Percentiles rank a stretch among this genome's conserved stretches.
Conservation (phyloP, 129 eudicot genomes). For the Pseudognaphalium luteoalbum region DNA sequence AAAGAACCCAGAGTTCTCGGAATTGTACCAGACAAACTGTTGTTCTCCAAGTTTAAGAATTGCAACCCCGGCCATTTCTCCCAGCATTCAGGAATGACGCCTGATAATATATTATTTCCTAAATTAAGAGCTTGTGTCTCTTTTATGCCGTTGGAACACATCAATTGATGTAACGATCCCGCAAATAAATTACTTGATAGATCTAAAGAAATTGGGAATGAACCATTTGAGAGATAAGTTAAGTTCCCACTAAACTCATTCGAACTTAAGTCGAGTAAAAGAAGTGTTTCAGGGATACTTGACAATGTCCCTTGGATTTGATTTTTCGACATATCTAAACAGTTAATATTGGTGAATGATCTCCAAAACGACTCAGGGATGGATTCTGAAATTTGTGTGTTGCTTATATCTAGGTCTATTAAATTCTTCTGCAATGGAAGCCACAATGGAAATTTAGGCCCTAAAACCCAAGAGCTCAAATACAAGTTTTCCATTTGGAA, state of each 20-base stretch:
- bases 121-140: too few species aligned
- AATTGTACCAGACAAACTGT: too few species aligned
- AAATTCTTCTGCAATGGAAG: neutral
- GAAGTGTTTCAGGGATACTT: neutral
- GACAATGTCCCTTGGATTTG: constrained; percentile 29
- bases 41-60: too few species aligned
- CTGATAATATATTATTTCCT: too few species aligned
- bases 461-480: neutral
- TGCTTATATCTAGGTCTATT: neutral
- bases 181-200: too few species aligned
- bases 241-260: constrained; percentile 15
- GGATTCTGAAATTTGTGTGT: neutral
- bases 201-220: too few species aligned
- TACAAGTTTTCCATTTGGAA: neutral
- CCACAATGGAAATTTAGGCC: constrained; percentile 1
- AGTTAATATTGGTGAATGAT: constrained; percentile 7
- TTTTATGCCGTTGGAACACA: too few species aligned
- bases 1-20: too few species aligned
- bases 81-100: too few species aligned
- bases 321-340: constrained; percentile 36
- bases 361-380: neutral
- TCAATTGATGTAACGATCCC: too few species aligned
- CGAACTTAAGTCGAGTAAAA: constrained; percentile 19
- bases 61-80: too few species aligned
- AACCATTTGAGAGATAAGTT: too few species aligned